phyloP scores from a whole-genome alignment of 805 yeast genomes.

The Metschnikowia continentalis region DNA sequence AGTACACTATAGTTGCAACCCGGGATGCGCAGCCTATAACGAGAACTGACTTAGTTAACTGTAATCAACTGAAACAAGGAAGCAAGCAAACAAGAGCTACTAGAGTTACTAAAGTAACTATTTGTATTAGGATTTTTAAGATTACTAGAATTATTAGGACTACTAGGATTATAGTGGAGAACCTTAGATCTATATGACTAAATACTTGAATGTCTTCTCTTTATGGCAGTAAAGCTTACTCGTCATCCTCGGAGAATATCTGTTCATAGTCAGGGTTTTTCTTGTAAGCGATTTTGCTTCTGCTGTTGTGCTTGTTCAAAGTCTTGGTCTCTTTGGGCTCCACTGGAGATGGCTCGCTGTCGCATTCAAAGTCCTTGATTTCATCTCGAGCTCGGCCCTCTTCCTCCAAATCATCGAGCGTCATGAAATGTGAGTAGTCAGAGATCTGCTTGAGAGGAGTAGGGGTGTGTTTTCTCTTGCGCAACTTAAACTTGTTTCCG shows the following conservation, averaged over 20 bases:
- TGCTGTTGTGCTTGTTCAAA: neutral
- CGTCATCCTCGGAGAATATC: neutral
- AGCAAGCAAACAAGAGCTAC: too few relatives aligned
- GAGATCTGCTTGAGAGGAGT: conserved; percentile 40
- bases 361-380: conserved; percentile 6
- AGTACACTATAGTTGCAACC: too few relatives aligned
- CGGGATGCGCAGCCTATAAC: too few relatives aligned
- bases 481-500: conserved; percentile 61
- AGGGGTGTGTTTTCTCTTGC: conserved; percentile 24
- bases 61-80: too few relatives aligned
- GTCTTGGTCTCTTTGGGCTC: neutral
- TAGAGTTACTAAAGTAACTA: too few relatives aligned
- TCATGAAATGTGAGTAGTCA: conserved; percentile 34
- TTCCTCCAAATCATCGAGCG: conserved; percentile 36
- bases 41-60: too few relatives aligned
- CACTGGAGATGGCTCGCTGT: neutral
- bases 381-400: conserved; percentile 18
- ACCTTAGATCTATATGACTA: too few relatives aligned
- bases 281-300: neutral
- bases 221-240: neutral
- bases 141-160: too few relatives aligned
- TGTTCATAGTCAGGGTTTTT: conserved; percentile 1
- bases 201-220: too few relatives aligned
- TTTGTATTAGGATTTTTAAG: too few relatives aligned
- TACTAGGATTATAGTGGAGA: too few relatives aligned